phyloP scores from a whole-genome alignment of 768 basidiomycete genomes.

The Tricholoma hemisulphureum region DNA sequence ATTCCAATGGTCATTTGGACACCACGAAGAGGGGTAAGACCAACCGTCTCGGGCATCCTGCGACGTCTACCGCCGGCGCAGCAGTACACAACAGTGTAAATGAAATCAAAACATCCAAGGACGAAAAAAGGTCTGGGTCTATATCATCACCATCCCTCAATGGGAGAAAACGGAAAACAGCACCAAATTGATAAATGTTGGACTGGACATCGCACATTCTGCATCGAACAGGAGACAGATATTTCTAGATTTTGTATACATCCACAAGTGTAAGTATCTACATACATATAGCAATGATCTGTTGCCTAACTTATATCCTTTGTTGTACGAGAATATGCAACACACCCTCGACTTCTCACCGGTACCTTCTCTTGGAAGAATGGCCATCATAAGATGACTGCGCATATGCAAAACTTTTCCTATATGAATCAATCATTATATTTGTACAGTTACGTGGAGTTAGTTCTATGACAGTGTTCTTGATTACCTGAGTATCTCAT shows the following conservation, averaged over 20 bases:
- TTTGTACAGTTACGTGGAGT: background rate
- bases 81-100: background rate
- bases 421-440: background rate
- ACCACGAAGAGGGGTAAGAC: background rate
- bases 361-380: too few relatives aligned
- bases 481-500: constrained; percentile 23
- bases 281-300: background rate
- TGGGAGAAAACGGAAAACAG: constrained; percentile 59
- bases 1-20: constrained; percentile 6
- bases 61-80: background rate
- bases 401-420: too few relatives aligned
- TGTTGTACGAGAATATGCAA: background rate
- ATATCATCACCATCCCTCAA: constrained; percentile 28
- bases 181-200: constrained; percentile 27
- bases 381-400: too few relatives aligned
- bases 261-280: background rate
- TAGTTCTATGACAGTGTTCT: background rate
- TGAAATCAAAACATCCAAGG: background rate
- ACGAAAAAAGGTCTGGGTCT: background rate
- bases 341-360: too few relatives aligned
- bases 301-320: background rate
- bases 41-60: background rate
- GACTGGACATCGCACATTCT: background rate
- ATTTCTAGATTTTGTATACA: background rate
- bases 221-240: background rate